phyloP scores from a whole-genome alignment of 441 rosid species.

The Biscutella auriculata region DNA sequence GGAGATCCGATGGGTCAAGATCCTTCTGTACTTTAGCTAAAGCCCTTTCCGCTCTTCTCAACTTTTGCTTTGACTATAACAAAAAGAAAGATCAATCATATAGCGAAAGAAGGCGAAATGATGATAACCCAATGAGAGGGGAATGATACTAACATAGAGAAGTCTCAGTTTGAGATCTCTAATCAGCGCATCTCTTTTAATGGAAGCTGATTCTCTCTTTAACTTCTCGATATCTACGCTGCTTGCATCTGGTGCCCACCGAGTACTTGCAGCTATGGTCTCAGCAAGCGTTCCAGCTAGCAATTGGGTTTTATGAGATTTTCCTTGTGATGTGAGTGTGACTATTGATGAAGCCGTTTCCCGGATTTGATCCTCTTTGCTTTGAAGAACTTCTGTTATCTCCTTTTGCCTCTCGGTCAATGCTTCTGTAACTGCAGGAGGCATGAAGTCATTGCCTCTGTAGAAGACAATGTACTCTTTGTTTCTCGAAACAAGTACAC shows the following conservation, averaged over 20 bases:
- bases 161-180: constrained; percentile 54
- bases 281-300: constrained; percentile 84
- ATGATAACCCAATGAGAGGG: too few species aligned
- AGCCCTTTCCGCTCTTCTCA: constrained; percentile 48
- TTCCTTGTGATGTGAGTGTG: constrained; percentile 23
- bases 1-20: constrained; percentile 68
- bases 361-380: constrained; percentile 70
- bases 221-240: constrained; percentile 44
- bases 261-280: constrained; percentile 64
- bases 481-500: constrained; percentile 74
- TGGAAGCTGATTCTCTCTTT: constrained; percentile 43
- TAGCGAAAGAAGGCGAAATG: not conserved
- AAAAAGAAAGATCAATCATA: constrained; percentile 11
- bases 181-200: constrained; percentile 40
- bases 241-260: constrained; percentile 56
- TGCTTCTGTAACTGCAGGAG: constrained; percentile 44
- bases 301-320: constrained; percentile 25
- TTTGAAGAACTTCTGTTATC: constrained; percentile 35
- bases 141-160: constrained; percentile 44
- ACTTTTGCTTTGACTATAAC: constrained; percentile 53
- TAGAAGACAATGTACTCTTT: constrained; percentile 82
- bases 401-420: constrained; percentile 53
- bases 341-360: constrained; percentile 29
- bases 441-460: constrained; percentile 91
- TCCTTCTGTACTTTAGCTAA: constrained; percentile 56